Evolutionary conservation across 1,139 yeast species (phyloP).

Genomic region (Meyerozyma athensensis): DNA sequence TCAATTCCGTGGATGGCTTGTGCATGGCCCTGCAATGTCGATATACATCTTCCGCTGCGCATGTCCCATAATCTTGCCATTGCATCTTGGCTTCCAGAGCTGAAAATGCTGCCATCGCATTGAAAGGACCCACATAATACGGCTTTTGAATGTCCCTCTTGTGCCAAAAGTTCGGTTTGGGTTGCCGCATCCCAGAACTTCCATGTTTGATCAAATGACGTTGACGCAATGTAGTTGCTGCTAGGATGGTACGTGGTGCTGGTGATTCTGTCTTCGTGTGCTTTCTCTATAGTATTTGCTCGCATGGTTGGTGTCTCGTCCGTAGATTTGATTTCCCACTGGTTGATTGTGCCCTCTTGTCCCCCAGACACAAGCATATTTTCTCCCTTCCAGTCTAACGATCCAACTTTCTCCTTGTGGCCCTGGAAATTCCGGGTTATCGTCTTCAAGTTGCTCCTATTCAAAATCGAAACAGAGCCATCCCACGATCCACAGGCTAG

Average conservation of each 20-base stretch:
- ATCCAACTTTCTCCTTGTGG: conserved; percentile 63
- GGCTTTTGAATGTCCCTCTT: conserved; percentile 85
- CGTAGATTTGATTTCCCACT: conserved; percentile 33
- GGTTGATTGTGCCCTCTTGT: conserved; percentile 51
- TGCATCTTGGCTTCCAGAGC: conserved; percentile 80
- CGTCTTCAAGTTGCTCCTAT: conserved; percentile 32
- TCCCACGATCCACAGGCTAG: conserved; percentile 84
- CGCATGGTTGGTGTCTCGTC: conserved; percentile 7
- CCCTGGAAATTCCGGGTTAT: conserved; percentile 18
- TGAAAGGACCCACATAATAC: conserved; percentile 64
- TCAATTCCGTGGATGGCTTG: conserved; percentile 67
- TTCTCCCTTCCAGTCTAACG: conserved; percentile 55
- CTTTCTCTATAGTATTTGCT: conserved; percentile 21
- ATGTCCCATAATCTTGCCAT: conserved; percentile 80
- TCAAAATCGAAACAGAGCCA: conserved; percentile 58
- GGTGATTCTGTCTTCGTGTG: conserved; percentile 57
- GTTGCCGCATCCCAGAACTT: conserved; percentile 71
- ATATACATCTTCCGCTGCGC: conserved; percentile 66
- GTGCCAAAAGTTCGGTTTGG: conserved; percentile 33
- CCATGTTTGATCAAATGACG: conserved; percentile 89
- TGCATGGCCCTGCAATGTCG: conserved; percentile 61
- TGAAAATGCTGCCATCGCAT: conserved; percentile 71
- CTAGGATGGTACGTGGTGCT: conserved; percentile 65
- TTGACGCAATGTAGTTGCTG: conserved; percentile 52
- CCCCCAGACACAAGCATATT: conserved; percentile 53